phyloP scores from a whole-genome alignment of 2,329 filamentous ascomycete genomes.

The Aspergillus calidoustus region DNA sequence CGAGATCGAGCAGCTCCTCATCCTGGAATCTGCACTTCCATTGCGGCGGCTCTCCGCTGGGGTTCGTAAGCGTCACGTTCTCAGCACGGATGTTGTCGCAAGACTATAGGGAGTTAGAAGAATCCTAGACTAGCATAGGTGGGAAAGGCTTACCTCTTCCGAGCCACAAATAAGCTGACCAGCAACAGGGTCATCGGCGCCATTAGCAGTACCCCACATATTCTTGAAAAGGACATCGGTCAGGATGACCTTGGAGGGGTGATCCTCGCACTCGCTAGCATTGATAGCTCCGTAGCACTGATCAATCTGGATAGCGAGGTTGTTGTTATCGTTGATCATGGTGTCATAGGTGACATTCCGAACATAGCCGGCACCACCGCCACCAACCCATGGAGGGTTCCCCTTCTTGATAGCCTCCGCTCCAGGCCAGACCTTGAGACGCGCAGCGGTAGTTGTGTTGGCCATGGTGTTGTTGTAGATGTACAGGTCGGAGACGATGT shows the following conservation, averaged over 20 bases:
- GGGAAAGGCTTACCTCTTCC: background rate
- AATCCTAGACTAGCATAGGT: no score
- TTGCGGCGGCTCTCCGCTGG: background rate
- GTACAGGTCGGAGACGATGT: conserved; percentile 70
- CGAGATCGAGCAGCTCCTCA: conserved; percentile 1
- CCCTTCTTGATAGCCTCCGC: conserved; percentile 59
- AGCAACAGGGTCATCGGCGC: conserved; percentile 1
- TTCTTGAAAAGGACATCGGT: conserved; percentile 6
- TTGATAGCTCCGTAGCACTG: conserved; percentile 8
- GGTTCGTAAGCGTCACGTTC: conserved; percentile 3
- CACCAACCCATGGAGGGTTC: conserved; percentile 57
- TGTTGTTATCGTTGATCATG: conserved; percentile 65
- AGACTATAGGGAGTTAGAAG: background rate
- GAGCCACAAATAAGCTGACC: conserved; percentile 7
- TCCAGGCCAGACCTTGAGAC: conserved; percentile 76
- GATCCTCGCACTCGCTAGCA: background rate
- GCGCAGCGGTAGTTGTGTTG: conserved; percentile 65
- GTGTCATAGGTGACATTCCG: conserved; percentile 70
- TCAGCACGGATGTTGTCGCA: conserved; percentile 10
- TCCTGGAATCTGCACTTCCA: conserved; percentile 6
- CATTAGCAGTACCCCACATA: conserved; percentile 2
- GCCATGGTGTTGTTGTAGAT: conserved; percentile 64
- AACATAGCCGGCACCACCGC: conserved; percentile 66
- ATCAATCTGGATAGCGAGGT: conserved; percentile 34
- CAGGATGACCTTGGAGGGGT: background rate